Evolutionary conservation across 1,139 yeast species (phyloP), one percentile per base, ranked within the genome.

Genomic region (Geotrichum candidum): DNA sequence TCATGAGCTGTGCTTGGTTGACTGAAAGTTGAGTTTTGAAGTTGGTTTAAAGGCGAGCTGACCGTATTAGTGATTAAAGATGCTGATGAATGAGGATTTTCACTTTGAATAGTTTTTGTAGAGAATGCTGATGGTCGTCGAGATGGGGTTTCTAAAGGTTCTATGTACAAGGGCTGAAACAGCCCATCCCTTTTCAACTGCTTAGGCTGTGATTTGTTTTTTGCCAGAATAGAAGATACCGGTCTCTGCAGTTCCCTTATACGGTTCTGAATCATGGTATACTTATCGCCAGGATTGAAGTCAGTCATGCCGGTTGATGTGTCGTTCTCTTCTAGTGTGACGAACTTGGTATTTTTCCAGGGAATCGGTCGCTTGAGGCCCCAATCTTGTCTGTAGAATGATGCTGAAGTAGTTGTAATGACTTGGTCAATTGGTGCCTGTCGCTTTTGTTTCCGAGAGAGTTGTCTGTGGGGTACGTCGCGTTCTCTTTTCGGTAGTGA

Each of bases 331-430:
- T 81, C 78, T 54, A 78, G 72, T 3, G 80, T 76, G 56, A 83
- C 70, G 69, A 77, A 80, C 61, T 79, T 74, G 1, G 82, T 73
- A 61, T 74, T 76, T 50, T 76, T 79, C 13, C 72, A 69, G 2
- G 87, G 87, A 45, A 83, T 68, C 52, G 82, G 74, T 62, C 78
- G 72, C 67, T 83, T 83, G 61, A 83, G 69, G 66, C 87, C 87
- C 79, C 81, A 83, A 68, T 83, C 85, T 66, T 80, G 80, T 68
- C 82, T 77, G 29, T 77, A 70, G 51, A 77, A 70, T 2, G 83
- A 76, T 3, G 83, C 76, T 15, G 82, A 78, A 61, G 82, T 78
- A 1, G 85, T 79, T 66, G 80, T 82, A 33, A 83, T 75, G 25
- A 82, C 75, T 69, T 83, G 86, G 65, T 80, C 83, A 0, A 82